Base-by-base conservation (phyloP, 257 asterid species). In the Solanum bulbocastanum region DNA sequence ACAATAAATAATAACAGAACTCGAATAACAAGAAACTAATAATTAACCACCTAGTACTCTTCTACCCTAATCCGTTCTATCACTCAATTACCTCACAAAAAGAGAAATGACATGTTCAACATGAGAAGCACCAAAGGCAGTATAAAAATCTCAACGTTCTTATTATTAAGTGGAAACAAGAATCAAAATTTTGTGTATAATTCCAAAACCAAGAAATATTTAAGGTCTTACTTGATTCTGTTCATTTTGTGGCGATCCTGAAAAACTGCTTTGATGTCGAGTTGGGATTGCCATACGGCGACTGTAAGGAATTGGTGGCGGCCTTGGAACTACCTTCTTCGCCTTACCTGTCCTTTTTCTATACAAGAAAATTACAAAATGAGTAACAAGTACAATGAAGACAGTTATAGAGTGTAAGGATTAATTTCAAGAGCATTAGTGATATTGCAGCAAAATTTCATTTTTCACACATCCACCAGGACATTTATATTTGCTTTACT, bases 331-430 rank as follows among this genome's bases (percentile, higher is more conserved):
- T 88, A 95, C 85, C 88, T 88, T 95, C 93, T 92, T 95, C 40
- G 95, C 94, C 88, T 91, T 92, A 46, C 96, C 94, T 32, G 94
- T 93, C 66, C 83, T 91, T 44, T 83, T 92, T 20, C 98, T 93
- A 87, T 87, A 66, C 85, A 88, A 89, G 89, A 90, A 44, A 84
- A 69, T 90, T 83, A 44, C 85, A 86, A 90, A 87, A 90, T 20
- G 83, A 83, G 88, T n/a, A 86, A 87, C 88, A 79, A 79, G 74
- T 86, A 82, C 40, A 89, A 22, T 62, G 18, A 74, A 66, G 73
- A 66, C 8, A 66, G 73, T 11, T 4, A 5, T 27, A 5, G 37
- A 68, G 36, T 12, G 36, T 13, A 68, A 8, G 14, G 42, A 71
- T 32, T 71, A 33, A 16, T 4, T 32, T 71, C 78, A 16, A 33